Conservation (phyloP, 495 filamentous ascomycete species). For the Aspergillus ostianus region DNA sequence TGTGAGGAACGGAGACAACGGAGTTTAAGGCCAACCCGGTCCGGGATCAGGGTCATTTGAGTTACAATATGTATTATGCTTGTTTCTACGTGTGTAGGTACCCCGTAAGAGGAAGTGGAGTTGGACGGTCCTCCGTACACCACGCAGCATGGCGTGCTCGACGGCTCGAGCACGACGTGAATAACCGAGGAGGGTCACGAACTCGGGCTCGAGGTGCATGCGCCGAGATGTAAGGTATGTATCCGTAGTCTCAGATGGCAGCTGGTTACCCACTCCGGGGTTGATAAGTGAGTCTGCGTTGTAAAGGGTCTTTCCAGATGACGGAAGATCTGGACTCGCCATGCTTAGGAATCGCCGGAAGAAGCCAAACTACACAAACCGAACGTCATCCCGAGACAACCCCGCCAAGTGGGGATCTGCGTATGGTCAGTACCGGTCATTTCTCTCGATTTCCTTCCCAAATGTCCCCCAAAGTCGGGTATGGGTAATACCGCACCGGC, state of each 20-base stretch:
- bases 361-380: conserved; percentile 11
- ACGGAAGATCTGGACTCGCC: conserved; percentile 11
- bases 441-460: not conserved
- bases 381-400: conserved; percentile 26
- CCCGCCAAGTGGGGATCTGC: conserved; percentile 36
- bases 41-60: no score
- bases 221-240: not conserved
- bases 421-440: not conserved
- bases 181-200: no score
- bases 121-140: not conserved
- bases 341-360: conserved; percentile 27
- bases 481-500: conserved; percentile 5
- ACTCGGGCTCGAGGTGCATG: no score
- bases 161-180: no score
- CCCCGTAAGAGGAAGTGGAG: not conserved
- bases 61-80: no score
- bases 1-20: not conserved
- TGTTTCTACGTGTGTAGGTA: no score
- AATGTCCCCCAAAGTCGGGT: not conserved
- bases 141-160: no score
- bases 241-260: no score
- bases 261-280: no score
- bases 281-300: no score
- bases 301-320: not conserved
- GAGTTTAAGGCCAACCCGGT: not conserved